phyloP scores from a whole-genome alignment of 2,329 filamentous ascomycete species.

The Hymenoscyphus fructigenus region DNA sequence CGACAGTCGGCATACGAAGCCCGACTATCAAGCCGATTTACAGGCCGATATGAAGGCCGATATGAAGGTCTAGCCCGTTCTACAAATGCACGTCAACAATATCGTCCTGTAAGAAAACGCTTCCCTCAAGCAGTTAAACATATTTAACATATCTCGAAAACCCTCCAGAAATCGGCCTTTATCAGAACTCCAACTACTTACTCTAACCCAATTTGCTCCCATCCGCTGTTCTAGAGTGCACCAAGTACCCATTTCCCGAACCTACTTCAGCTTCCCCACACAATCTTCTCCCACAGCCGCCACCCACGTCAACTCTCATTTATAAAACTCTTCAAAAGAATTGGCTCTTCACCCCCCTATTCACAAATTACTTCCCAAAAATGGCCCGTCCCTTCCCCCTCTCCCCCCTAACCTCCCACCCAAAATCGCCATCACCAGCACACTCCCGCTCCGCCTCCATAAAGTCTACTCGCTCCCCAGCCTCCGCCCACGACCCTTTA shows the following conservation, averaged over 20 bases:
- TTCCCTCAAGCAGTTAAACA: no score
- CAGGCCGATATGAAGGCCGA: no score
- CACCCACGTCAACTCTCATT: not conserved
- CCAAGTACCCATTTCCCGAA: not conserved
- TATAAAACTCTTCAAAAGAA: not conserved
- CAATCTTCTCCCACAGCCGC: not conserved
- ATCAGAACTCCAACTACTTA: no score
- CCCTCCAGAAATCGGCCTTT: no score
- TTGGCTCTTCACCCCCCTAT: not conserved
- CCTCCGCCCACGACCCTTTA: constrained; percentile 5
- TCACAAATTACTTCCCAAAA: not conserved
- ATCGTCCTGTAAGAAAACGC: no score
- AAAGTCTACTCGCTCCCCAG: constrained; percentile 1
- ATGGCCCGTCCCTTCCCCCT: not conserved
- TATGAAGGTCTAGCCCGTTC: no score
- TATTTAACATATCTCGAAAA: no score
- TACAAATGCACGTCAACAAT: no score
- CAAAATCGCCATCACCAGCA: not conserved
- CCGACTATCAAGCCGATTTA: no score
- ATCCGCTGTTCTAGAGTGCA: no score
- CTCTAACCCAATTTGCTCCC: no score
- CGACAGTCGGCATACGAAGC: no score
- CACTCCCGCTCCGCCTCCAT: not conserved
- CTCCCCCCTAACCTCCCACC: not conserved
- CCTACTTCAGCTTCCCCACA: not conserved